Conservation (phyloP, 2,329 filamentous ascomycete species). For the Hymenoscyphus salicellus region DNA sequence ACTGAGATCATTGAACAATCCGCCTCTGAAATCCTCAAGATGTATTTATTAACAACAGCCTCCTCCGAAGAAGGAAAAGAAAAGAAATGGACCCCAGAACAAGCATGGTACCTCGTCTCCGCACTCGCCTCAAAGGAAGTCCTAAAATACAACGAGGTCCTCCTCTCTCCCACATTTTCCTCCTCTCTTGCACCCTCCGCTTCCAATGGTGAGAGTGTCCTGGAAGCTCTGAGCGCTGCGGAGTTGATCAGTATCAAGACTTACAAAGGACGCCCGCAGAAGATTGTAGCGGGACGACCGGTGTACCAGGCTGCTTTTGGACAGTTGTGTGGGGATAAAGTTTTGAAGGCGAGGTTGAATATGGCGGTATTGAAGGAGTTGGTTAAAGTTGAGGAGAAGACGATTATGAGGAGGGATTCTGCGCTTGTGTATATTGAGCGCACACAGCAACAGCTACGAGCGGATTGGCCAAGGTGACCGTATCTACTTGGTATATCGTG, state of each 20-base stretch:
- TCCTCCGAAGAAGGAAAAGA: slow-evolving; percentile 37
- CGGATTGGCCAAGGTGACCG: too few species aligned
- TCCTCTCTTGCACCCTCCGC: slow-evolving; percentile 48
- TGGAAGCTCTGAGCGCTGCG: slow-evolving; percentile 77
- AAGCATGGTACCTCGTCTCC: slow-evolving; percentile 88
- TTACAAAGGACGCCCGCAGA: slow-evolving; percentile 71
- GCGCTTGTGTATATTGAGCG: too few species aligned
- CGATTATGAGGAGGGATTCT: too few species aligned
- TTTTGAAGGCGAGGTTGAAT: slow-evolving; percentile 71
- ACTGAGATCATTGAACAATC: slow-evolving; percentile 85
- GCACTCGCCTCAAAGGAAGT: slow-evolving; percentile 64
- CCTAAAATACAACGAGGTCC: slow-evolving; percentile 80
- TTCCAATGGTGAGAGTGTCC: slow-evolving; percentile 65
- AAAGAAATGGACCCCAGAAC: slow-evolving; percentile 73
- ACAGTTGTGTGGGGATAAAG: slow-evolving; percentile 66
- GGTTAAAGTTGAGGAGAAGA: slow-evolving; percentile 67
- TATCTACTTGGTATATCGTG: too few species aligned
- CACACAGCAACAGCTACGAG: too few species aligned
- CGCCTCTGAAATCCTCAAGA: slow-evolving; percentile 86
- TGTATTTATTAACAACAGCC: slow-evolving; percentile 69
- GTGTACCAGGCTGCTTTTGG: slow-evolving; percentile 83
- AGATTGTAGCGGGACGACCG: slow-evolving; percentile 77
- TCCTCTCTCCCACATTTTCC: slow-evolving; percentile 74
- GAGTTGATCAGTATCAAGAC: slow-evolving; percentile 79
- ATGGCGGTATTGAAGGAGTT: slow-evolving; percentile 67